These are phyloP conservation scores for Metrosideros polymorpha DNA, from an alignment of 441 rosid genomes.

Conservation along the genomic window DNA sequence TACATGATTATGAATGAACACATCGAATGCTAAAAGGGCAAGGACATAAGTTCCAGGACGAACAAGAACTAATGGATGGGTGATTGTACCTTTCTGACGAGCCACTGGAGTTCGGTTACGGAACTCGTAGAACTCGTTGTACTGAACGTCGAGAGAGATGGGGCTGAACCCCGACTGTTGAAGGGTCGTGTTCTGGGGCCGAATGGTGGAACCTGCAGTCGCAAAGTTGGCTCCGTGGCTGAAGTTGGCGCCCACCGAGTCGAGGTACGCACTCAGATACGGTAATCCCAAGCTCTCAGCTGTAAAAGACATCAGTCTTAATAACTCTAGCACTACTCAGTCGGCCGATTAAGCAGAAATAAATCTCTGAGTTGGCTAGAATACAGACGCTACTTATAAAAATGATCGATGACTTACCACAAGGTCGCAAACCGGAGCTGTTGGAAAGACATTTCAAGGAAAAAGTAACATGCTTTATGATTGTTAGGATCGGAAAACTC, in stretches of 20 bases:
- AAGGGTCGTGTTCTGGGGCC: conserved; percentile 6
- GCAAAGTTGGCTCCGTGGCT: conserved; percentile 11
- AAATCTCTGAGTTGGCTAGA: not conserved
- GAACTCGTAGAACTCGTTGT: conserved; percentile 2
- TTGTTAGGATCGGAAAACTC: too few species aligned
- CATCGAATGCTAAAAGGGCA: not conserved
- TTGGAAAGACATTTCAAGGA: not conserved
- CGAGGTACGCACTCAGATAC: conserved; percentile 1
- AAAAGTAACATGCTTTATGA: too few species aligned
- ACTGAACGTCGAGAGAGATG: conserved; percentile 6
- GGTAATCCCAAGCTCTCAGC: conserved; percentile 7
- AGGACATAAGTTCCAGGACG: not conserved
- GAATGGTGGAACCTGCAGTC: conserved; percentile 6
- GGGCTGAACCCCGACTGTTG: conserved; percentile 9
- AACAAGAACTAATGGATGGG: not conserved
- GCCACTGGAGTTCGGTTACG: not conserved
- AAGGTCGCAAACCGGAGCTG: not conserved
- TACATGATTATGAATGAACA: not conserved
- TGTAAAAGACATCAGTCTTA: not conserved
- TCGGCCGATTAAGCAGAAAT: not conserved
- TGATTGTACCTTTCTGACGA: not conserved
- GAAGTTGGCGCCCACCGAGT: conserved; percentile 7
- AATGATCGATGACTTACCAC: not conserved
- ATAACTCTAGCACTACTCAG: not conserved
- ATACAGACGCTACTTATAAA: not conserved